These are phyloP conservation scores for Populus hybrid DNA, from an alignment of 441 rosid species.

Conservation along the genomic window DNA sequence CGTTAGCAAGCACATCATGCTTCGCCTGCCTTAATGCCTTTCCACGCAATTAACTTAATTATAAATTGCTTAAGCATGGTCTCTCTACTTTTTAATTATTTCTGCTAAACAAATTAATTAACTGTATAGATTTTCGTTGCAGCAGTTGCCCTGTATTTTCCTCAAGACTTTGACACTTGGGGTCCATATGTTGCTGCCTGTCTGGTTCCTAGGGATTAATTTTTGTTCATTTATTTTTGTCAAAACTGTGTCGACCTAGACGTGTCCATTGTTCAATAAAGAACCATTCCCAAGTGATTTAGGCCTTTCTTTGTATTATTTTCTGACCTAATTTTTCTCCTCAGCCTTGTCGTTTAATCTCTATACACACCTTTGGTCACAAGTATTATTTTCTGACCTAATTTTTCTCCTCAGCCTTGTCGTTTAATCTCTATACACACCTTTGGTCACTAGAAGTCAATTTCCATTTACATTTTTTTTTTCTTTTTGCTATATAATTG, in stretches of 20 bases:
- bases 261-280: neutral
- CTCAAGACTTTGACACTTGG: constrained; percentile 9
- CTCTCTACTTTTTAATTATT: neutral
- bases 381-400: neutral
- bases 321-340: neutral
- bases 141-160: constrained; percentile 20
- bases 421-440: constrained; percentile 13
- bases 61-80: neutral
- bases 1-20: neutral
- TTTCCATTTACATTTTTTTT: neutral
- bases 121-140: neutral
- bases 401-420: neutral
- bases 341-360: neutral
- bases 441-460: constrained; percentile 6
- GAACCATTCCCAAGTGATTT: neutral
- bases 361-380: constrained; percentile 3
- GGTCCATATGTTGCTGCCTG: neutral
- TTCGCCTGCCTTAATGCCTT: neutral
- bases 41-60: neutral
- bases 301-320: constrained; percentile 2
- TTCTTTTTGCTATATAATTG: neutral
- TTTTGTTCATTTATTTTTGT: neutral
- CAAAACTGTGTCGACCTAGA: neutral
- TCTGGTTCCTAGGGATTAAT: neutral
- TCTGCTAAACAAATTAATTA: neutral